Evolutionary conservation across 139 green algal species (phyloP), one percentile per base, ranked within the genome.

Genomic region (Haematococcus sp.): DNA sequence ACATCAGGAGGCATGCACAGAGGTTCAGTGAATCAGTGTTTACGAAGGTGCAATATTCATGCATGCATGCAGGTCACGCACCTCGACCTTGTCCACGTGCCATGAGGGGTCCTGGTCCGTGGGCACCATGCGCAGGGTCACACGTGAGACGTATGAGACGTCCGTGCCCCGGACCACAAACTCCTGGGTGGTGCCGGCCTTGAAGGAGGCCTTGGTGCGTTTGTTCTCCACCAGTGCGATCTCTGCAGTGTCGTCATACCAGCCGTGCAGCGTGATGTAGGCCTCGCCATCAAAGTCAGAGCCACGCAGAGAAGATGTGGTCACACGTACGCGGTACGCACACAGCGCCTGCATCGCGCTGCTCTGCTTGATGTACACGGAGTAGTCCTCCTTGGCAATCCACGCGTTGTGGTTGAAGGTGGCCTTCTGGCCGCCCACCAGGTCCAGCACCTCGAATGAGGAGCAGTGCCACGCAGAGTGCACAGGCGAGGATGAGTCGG

Each of bases 21-120:
- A n/a, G n/a, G n/a, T n/a, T n/a, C n/a, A n/a, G n/a, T n/a, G n/a
- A n/a, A n/a, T n/a, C n/a, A n/a, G n/a, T n/a, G n/a, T n/a, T n/a
- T n/a, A n/a, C n/a, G n/a, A n/a, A n/a, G n/a, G n/a, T n/a, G n/a
- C n/a, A n/a, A n/a, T n/a, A n/a, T n/a, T n/a, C n/a, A n/a, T n/a
- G n/a, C n/a, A n/a, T n/a, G n/a, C n/a, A n/a, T n/a, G n/a, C n/a
- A n/a, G n/a, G n/a, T 19, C 40, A 49, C 40, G 7, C 40, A 75
- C 67, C 27, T 63, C 28, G 2, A 74, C 67, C 68, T 75, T 75
- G 51, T 75, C 68, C n/a, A 75, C 23, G 32, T 67, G 44, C 68
- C 68, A 75, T 13, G 63, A 65, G 68, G 68, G 68, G 68, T 75
- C 68, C 15, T 17, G 19, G 2, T 59, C 25, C 3, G 46, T 75